phyloP scores from a whole-genome alignment of 805 yeast species.

The Wickerhamomyces canadensis region DNA sequence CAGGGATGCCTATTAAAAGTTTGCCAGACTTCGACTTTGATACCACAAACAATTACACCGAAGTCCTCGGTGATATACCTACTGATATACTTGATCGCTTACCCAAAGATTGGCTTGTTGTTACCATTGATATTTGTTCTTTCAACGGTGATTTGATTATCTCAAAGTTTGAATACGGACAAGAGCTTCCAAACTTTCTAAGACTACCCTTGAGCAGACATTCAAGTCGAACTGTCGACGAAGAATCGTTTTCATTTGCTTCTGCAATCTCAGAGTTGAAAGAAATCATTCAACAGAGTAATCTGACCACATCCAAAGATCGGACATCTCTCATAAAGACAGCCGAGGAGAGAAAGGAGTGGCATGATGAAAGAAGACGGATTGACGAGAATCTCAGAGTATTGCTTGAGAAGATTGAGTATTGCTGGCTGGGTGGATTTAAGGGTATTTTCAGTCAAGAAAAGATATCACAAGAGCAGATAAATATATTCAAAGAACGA shows the following conservation, averaged over 20 bases:
- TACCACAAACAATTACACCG: constrained; percentile 3
- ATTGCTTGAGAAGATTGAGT: constrained; percentile 55
- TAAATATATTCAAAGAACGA: constrained; percentile 30
- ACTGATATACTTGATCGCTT: constrained; percentile 9
- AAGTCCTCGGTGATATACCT: constrained; percentile 1
- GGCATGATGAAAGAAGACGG: constrained; percentile 73
- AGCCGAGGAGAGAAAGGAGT: constrained; percentile 52
- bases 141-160: constrained; percentile 54
- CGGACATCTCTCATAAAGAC: constrained; percentile 48
- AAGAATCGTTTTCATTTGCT: constrained; percentile 34
- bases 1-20: constrained; percentile 8
- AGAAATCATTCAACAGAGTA: constrained; percentile 54
- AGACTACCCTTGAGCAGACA: constrained; percentile 57
- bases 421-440: constrained; percentile 75
- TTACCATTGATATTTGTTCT: constrained; percentile 57
- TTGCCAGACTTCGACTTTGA: constrained; percentile 14
- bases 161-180: constrained; percentile 34
- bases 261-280: constrained; percentile 43
- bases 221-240: constrained; percentile 38
- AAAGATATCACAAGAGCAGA: constrained; percentile 20
- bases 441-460: constrained; percentile 48
- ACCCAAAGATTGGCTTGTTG: constrained; percentile 51
- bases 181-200: constrained; percentile 38
- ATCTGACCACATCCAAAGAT: constrained; percentile 49
- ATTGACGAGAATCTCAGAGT: constrained; percentile 52